These are phyloP conservation scores for Ogataea pilisensis DNA, from an alignment of 805 yeast genomes.

Conservation along the genomic window DNA sequence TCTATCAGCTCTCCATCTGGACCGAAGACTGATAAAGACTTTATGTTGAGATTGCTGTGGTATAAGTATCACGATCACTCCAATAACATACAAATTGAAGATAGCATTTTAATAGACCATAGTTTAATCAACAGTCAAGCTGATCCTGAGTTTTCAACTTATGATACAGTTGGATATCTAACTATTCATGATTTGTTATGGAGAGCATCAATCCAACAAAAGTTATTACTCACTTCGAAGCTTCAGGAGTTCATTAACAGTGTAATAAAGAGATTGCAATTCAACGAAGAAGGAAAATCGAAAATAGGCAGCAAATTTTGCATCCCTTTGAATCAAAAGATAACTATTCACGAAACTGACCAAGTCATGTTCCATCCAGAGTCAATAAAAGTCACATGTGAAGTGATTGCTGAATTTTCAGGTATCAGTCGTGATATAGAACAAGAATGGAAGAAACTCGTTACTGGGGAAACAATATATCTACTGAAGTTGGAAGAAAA, in stretches of 20 bases:
- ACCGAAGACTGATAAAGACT: constrained; percentile 5
- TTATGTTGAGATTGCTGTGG: constrained; percentile 15
- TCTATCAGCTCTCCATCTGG: constrained; percentile 2
- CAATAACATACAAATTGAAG: neutral
- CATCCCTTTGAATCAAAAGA: neutral
- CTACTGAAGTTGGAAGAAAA: neutral
- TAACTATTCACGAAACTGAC: constrained; percentile 1
- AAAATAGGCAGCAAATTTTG: constrained; percentile 13
- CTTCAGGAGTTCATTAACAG: neutral
- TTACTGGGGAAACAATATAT: constrained; percentile 3
- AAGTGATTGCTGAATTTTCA: constrained; percentile 9
- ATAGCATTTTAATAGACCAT: neutral
- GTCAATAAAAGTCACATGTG: neutral
- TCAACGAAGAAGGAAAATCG: neutral
- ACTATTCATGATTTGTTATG: constrained; percentile 7
- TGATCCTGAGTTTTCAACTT: neutral
- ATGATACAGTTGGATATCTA: constrained; percentile 4
- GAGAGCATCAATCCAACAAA: neutral
- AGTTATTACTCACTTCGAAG: neutral
- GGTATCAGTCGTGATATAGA: constrained; percentile 4
- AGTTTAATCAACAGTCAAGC: too few relatives aligned
- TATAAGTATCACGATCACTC: constrained; percentile 10
- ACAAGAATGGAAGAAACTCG: constrained; percentile 9
- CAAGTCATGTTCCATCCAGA: neutral
- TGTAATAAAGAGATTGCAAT: constrained; percentile 1